A percentile compares a stretch with the other conserved stretches of the same genome.
phyloP scores from a whole-genome alignment of 2,329 filamentous ascomycete species.

The Lasiodiplodia citricola region DNA sequence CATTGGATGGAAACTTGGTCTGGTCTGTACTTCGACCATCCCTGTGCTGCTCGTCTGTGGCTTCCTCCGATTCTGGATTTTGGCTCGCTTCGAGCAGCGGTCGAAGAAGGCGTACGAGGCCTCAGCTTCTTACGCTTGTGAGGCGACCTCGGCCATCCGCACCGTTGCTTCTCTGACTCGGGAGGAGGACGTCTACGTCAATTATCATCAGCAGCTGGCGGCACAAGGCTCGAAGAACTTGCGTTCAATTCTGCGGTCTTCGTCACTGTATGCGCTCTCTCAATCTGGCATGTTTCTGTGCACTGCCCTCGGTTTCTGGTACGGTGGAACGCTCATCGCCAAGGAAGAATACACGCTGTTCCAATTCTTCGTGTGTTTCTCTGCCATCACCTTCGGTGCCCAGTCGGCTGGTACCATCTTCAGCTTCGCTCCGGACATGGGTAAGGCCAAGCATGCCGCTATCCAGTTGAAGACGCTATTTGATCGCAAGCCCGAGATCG shows the following conservation, averaged over 20 bases:
- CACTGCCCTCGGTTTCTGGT: conserved; percentile 86
- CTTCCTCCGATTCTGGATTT: conserved; percentile 86
- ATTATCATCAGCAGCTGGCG: conserved; percentile 72
- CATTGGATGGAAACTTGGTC: conserved; percentile 85
- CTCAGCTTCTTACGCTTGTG: conserved; percentile 86
- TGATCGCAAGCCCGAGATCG: conserved; percentile 78
- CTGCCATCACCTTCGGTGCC: conserved; percentile 85
- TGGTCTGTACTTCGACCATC: conserved; percentile 80
- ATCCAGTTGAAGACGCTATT: conserved; percentile 78
- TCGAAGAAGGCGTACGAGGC: conserved; percentile 80
- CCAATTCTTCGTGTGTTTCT: conserved; percentile 92
- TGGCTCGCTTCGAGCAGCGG: conserved; percentile 77
- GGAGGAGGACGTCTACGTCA: conserved; percentile 76
- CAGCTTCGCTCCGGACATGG: conserved; percentile 89
- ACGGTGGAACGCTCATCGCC: conserved; percentile 78
- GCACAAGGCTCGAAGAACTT: conserved; percentile 71
- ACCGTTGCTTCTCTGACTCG: conserved; percentile 91
- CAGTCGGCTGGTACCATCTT: conserved; percentile 91
- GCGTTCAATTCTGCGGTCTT: conserved; percentile 76
- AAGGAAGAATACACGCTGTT: conserved; percentile 74
- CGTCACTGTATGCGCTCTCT: conserved; percentile 78
- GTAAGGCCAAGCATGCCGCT: conserved; percentile 85
- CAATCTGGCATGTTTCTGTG: conserved; percentile 84
- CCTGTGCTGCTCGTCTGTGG: conserved; percentile 79
- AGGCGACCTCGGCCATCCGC: conserved; percentile 91